These are phyloP conservation scores for Aspergillus aculeatus DNA, from an alignment of 2,329 filamentous ascomycete genomes.

Conservation along the genomic window DNA sequence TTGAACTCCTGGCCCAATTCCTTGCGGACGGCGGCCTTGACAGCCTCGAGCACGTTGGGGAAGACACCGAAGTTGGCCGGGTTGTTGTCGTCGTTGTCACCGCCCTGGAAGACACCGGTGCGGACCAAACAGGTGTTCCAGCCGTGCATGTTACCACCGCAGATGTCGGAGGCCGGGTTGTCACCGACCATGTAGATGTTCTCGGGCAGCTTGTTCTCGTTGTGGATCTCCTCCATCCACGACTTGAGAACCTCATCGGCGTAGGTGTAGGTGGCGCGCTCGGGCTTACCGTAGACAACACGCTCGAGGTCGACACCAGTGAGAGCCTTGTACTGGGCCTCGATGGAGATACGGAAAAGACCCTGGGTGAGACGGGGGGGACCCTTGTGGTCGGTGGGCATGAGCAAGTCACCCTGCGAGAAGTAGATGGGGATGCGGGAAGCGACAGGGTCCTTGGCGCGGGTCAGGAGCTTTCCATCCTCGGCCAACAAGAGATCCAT, in stretches of 20 bases:
- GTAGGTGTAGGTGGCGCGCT: conserved; percentile 74
- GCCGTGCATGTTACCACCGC: conserved; percentile 76
- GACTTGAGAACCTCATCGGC: conserved; percentile 69
- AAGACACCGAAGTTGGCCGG: conserved; percentile 77
- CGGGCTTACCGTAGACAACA: conserved; percentile 74
- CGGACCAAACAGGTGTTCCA: conserved; percentile 79
- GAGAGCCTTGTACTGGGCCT: conserved; percentile 63
- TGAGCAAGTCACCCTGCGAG: conserved; percentile 64
- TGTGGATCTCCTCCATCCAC: conserved; percentile 76
- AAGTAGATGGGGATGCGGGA: conserved; percentile 74
- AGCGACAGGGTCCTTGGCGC: conserved; percentile 63
- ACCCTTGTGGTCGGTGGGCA: conserved; percentile 63
- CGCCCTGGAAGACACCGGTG: conserved; percentile 76
- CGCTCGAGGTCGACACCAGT: conserved; percentile 71
- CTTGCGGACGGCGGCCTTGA: conserved; percentile 65
- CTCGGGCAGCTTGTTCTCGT: conserved; percentile 65
- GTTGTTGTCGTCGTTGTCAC: conserved; percentile 72
- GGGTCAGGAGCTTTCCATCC: conserved; percentile 64
- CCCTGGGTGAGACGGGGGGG: conserved; percentile 69
- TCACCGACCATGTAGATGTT: conserved; percentile 78
- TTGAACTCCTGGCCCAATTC: conserved; percentile 72
- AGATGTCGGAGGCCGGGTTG: conserved; percentile 71
- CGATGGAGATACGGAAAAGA: conserved; percentile 71
- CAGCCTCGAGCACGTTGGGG: conserved; percentile 68
- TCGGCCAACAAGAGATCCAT: conserved; percentile 69